phyloP scores from a whole-genome alignment of 495 filamentous ascomycete species.

The Lasiosphaeria miniovina region DNA sequence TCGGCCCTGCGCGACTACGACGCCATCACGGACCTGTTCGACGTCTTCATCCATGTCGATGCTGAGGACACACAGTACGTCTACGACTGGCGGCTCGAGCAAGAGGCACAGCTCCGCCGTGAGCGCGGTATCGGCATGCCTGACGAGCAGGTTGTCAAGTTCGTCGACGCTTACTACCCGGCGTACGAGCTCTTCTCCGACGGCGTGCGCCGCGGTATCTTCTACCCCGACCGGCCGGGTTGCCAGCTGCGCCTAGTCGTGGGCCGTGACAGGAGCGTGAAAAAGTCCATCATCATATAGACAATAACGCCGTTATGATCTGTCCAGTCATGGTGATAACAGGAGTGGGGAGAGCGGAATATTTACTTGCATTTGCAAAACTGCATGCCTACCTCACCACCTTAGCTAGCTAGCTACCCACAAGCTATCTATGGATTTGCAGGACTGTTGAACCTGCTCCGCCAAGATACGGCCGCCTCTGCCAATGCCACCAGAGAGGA shows the following conservation, averaged over 20 bases:
- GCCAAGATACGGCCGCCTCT: not conserved
- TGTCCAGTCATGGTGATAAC: not conserved
- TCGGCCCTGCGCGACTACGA: constrained; percentile 67
- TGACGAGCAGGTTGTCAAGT: constrained; percentile 47
- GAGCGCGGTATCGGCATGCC: constrained; percentile 69
- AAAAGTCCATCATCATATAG: constrained; percentile 55
- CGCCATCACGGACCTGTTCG: constrained; percentile 64
- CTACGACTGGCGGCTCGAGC: constrained; percentile 83
- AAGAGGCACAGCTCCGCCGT: constrained; percentile 66
- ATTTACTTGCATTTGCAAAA: not conserved
- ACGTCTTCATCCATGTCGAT: constrained; percentile 88
- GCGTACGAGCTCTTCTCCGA: constrained; percentile 73
- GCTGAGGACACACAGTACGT: constrained; percentile 73
- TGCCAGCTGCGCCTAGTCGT: constrained; percentile 70
- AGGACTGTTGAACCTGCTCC: constrained; percentile 8
- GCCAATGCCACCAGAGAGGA: not conserved
- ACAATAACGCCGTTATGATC: not conserved
- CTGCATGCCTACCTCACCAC: not conserved
- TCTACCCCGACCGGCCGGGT: constrained; percentile 45
- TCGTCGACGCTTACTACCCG: constrained; percentile 58
- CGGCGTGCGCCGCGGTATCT: constrained; percentile 60
- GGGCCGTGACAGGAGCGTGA: constrained; percentile 62
- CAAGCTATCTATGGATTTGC: constrained; percentile 10
- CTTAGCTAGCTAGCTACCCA: constrained; percentile 11
- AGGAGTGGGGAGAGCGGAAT: not conserved